A percentile compares a stretch with the other conserved stretches of the same genome.
Evolutionary conservation across 169 alveolate species (phyloP).

Genomic region (Cryptosporidium baileyi): DNA sequence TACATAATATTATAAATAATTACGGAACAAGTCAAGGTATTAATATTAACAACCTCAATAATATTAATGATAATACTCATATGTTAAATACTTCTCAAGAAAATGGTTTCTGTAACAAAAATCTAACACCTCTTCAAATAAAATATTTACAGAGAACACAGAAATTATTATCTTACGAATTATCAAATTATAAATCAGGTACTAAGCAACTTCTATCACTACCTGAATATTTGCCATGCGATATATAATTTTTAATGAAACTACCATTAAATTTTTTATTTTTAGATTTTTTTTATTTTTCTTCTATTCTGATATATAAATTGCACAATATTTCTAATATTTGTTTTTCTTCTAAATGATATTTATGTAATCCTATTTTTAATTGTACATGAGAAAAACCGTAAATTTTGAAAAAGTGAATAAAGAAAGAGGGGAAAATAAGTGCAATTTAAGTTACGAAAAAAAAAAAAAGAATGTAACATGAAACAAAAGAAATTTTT

Average conservation of each 20-base stretch:
- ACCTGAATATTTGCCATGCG: conserved; percentile 68
- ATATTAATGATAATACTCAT: background rate
- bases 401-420: no score
- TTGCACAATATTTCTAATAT: no score
- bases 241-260: background rate
- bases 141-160: conserved; percentile 58
- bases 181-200: conserved; percentile 52
- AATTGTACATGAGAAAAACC: no score
- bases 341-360: no score
- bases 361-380: no score
- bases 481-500: no score
- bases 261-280: no score
- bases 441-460: no score
- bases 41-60: conserved; percentile 2
- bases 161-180: conserved; percentile 42
- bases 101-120: conserved; percentile 1
- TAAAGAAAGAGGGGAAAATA: no score
- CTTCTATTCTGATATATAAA: no score
- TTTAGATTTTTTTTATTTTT: no score
- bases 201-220: conserved; percentile 40
- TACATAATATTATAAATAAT: background rate
- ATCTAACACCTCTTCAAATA: conserved; percentile 32
- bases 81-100: background rate
- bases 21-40: conserved; percentile 3
- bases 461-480: no score